Base-by-base conservation (phyloP, 192 early-diverging fungal species). In the Phycomyces blakesleeanus region DNA sequence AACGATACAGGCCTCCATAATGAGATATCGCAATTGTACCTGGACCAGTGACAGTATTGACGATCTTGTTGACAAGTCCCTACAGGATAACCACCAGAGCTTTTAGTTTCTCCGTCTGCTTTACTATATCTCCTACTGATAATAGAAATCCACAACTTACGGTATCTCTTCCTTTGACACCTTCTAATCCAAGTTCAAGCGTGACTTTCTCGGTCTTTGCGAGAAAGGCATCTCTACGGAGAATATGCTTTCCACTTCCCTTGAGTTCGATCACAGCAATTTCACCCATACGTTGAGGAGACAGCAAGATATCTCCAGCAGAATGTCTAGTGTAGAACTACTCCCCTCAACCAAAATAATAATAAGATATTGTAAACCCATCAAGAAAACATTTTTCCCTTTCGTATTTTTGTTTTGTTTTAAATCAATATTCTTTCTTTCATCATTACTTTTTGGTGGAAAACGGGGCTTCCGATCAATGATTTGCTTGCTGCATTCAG, bases 11-110 rank as follows among this genome's bases (percentile, higher is more conserved):
- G 0, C 87, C 85, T 39, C 87, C 86, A 37, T 85, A 80, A 26
- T 81, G 70, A 21, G 85, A 81, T 38, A 93, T 81, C 11, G 83
- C 89, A 27, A 88, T 56, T 6, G 85, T 77, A 55, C 91, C 91
- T 14, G 81, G 79, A 1, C 89, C 88, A 41, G 71, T 78, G 7
- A 88, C 79, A 16, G 76, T 72, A 61, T 91, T 85, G 3, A 86
- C 80, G 47, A 90, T 74, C 37, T 77, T 71, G 51, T 85, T 77
- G 55, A 84, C 76, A 8, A 83, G 44, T 14, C 83, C 83, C 74
- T 85, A 67, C 44, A 64, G 9, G 14, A 12, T 18, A 0, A 0
- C 34, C 15, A 59, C 7, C 12, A 40, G 37, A 26, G 4, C 21
- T 9, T 61, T 22, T 42, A 38, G 34, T 40, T n/a, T 51, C 22